phyloP scores from a whole-genome alignment of 2,329 filamentous ascomycete genomes.

The Botrytis aclada region DNA sequence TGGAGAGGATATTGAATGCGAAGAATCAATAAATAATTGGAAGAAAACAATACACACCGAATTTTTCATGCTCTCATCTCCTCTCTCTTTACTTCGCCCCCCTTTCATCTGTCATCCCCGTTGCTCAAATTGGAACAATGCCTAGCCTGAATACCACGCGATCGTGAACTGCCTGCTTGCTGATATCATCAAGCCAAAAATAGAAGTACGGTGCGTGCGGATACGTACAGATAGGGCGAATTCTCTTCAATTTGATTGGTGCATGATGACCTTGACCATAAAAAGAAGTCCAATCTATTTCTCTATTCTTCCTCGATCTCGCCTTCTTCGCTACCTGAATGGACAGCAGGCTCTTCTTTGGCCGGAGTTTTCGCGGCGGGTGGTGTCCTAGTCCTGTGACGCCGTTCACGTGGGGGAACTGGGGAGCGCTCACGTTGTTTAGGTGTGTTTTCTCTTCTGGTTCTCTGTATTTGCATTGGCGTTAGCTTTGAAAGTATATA shows the following conservation, averaged over 20 bases:
- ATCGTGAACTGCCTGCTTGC: conserved; percentile 29
- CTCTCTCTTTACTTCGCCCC: neutral
- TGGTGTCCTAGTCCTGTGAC: conserved; percentile 57
- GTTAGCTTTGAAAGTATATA: conserved; percentile 19
- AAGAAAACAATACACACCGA: conserved; percentile 25
- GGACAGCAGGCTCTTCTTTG: conserved; percentile 46
- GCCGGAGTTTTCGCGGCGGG: conserved; percentile 37
- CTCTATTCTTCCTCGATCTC: conserved; percentile 83
- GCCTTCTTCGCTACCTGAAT: conserved; percentile 90
- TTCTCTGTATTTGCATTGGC: conserved; percentile 44
- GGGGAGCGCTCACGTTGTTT: conserved; percentile 55
- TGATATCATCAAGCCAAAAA: conserved; percentile 37
- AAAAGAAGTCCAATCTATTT: conserved; percentile 3
- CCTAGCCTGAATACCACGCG: neutral
- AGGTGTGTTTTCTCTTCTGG: conserved; percentile 54
- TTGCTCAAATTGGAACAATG: neutral
- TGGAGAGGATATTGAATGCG: conserved; percentile 18
- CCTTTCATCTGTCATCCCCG: neutral
- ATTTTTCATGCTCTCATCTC: conserved; percentile 6
- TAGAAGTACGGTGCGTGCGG: conserved; percentile 29
- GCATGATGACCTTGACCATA: neutral
- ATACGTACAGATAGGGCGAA: conserved; percentile 39
- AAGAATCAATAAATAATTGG: conserved; percentile 23
- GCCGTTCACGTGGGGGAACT: conserved; percentile 50
- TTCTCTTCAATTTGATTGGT: neutral